phyloP scores from a whole-genome alignment of 352 stramenopile species.

The Globisporangium barbulae region DNA sequence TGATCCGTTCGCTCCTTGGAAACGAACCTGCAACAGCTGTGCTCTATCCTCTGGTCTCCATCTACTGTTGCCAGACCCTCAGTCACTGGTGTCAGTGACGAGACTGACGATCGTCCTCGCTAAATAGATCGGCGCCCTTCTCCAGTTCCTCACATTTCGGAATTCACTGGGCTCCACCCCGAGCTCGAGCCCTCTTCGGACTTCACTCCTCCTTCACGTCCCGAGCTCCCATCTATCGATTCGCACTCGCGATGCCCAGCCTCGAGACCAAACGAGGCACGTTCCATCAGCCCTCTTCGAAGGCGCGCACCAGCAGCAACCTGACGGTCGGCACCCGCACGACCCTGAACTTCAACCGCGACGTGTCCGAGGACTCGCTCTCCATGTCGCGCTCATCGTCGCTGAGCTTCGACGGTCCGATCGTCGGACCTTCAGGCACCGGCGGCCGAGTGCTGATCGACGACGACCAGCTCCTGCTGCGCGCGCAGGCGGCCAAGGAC shows the following conservation, averaged over 20 bases:
- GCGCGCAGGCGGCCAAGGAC: slow-evolving; percentile 18
- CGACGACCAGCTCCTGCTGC: slow-evolving; percentile 30
- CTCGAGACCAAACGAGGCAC: neutral
- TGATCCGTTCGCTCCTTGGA: too few species aligned
- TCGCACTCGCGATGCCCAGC: neutral
- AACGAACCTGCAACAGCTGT: too few species aligned
- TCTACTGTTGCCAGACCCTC: too few species aligned
- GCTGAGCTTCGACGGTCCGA: neutral
- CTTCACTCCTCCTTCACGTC: neutral
- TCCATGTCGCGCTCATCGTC: neutral
- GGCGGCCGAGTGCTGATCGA: slow-evolving; percentile 21
- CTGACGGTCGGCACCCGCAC: neutral
- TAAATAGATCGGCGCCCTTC: neutral
- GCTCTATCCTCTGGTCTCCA: too few species aligned
- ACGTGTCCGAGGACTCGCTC: neutral
- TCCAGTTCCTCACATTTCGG: neutral
- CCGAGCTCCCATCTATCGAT: too few species aligned
- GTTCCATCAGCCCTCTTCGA: neutral
- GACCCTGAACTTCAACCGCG: slow-evolving; percentile 4
- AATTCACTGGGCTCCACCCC: neutral
- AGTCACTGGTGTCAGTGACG: neutral
- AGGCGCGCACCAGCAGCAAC: neutral
- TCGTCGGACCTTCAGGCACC: neutral
- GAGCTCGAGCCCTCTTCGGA: neutral
- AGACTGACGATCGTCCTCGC: neutral